Conservation (phyloP, 1,284 basidiomycete species). For the Puccinia horiana region DNA sequence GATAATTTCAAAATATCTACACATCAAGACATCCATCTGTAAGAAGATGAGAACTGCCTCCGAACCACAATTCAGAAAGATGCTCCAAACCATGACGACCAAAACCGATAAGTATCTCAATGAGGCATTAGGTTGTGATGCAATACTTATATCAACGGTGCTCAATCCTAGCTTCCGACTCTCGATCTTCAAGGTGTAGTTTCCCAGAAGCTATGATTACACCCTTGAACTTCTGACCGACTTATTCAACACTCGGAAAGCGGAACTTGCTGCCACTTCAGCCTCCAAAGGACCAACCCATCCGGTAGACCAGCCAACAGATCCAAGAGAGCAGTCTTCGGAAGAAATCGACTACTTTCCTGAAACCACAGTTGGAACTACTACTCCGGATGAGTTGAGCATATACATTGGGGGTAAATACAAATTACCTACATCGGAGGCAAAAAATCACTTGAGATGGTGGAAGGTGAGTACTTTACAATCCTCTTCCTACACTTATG, state of each 20-base stretch:
- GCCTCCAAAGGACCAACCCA: too few species aligned
- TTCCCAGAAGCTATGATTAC: neutral
- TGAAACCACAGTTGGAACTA: too few species aligned
- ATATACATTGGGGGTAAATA: too few species aligned
- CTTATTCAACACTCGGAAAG: neutral
- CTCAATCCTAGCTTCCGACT: neutral
- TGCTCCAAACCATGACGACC: neutral
- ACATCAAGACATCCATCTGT: neutral
- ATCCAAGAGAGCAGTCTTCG: too few species aligned
- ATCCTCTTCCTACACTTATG: neutral
- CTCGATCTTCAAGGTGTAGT: too few species aligned
- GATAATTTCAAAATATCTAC: neutral
- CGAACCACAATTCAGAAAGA: neutral
- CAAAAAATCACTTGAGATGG: neutral
- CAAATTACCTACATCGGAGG: too few species aligned
- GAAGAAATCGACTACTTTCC: too few species aligned
- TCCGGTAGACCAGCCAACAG: neutral
- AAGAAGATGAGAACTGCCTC: neutral
- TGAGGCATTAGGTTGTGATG: neutral
- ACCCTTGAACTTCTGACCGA: neutral
- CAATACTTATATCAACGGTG: neutral
- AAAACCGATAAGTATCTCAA: neutral
- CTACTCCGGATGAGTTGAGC: too few species aligned
- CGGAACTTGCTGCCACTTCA: neutral
- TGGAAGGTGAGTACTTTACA: neutral